Evolutionary conservation across 768 basidiomycete genomes (phyloP).

Genomic region (Termitomyces sp.): DNA sequence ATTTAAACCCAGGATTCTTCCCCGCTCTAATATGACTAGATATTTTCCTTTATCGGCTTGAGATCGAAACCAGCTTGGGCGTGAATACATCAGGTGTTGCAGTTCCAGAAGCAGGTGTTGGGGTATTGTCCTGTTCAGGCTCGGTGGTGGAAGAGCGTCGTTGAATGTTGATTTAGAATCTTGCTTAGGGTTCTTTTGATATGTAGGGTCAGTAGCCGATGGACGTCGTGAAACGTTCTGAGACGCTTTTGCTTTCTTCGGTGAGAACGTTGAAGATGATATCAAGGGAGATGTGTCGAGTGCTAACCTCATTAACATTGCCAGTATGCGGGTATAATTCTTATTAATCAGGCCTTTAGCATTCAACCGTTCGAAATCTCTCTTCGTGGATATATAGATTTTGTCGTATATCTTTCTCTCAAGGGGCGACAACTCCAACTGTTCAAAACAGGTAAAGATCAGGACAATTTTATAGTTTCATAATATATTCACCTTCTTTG

Average conservation of each 20-base stretch:
- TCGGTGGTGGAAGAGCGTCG: constrained; percentile 63
- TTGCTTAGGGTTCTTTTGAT: constrained; percentile 25
- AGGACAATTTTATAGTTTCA: neutral
- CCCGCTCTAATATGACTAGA: constrained; percentile 23
- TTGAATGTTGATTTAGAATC: constrained; percentile 35
- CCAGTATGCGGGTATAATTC: constrained; percentile 85
- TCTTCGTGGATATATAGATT: constrained; percentile 76
- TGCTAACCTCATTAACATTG: constrained; percentile 91
- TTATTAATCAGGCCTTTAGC: constrained; percentile 75
- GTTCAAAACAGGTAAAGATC: constrained; percentile 2
- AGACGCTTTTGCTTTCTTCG: constrained; percentile 35
- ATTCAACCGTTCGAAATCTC: constrained; percentile 74
- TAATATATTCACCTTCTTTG: constrained; percentile 60
- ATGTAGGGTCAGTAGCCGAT: constrained; percentile 28
- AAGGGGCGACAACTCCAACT: constrained; percentile 80
- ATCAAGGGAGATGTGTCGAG: neutral
- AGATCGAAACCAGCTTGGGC: constrained; percentile 85
- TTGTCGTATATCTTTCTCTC: constrained; percentile 90
- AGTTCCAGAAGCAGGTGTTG: constrained; percentile 10
- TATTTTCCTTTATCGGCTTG: constrained; percentile 60
- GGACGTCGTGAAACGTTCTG: constrained; percentile 48
- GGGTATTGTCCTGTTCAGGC: constrained; percentile 11
- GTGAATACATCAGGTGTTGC: constrained; percentile 41
- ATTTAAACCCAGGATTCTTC: constrained; percentile 34
- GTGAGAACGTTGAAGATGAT: no score